A percentile compares a stretch with the other conserved stretches of the same genome.
phyloP scores from a whole-genome alignment of 192 early-diverging fungal genomes.

The Entomortierella parvispora region DNA sequence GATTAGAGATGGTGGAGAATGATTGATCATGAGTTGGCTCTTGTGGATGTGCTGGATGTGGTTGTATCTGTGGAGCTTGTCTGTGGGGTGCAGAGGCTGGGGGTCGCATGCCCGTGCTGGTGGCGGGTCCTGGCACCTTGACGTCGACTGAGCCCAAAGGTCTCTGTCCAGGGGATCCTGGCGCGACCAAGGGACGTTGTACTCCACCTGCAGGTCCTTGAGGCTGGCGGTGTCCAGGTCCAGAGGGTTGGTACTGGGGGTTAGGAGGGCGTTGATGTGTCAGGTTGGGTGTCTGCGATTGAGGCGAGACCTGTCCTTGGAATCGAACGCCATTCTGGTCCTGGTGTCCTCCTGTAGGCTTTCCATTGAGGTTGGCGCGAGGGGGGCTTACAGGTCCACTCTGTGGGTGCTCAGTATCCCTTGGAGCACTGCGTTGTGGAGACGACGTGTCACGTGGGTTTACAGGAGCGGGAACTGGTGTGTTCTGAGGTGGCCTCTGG shows the following conservation, averaged over 20 bases:
- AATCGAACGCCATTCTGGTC: slow-evolving; percentile 8
- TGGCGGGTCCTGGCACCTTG: slow-evolving; percentile 3
- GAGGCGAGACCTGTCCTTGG: slow-evolving; percentile 14
- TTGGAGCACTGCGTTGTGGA: neutral
- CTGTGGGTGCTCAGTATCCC: neutral
- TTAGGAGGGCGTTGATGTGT: slow-evolving; percentile 17
- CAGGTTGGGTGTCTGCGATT: slow-evolving; percentile 4
- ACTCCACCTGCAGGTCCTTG: slow-evolving; percentile 11
- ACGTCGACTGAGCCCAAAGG: slow-evolving; percentile 18
- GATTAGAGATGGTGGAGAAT: neutral
- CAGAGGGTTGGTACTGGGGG: slow-evolving; percentile 3
- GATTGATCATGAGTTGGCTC: neutral
- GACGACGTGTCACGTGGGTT: no score
- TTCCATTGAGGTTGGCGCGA: neutral
- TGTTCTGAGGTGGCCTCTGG: slow-evolving; percentile 30
- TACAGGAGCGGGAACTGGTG: slow-evolving; percentile 11
- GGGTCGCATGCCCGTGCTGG: neutral
- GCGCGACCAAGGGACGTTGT: slow-evolving; percentile 3
- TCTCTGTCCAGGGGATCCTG: slow-evolving; percentile 27
- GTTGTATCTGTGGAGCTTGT: neutral
- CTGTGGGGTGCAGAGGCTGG: neutral
- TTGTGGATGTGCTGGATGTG: slow-evolving; percentile 4
- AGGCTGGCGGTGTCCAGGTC: slow-evolving; percentile 15
- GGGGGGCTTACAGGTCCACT: slow-evolving; percentile 2
- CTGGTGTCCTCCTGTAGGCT: neutral